These are phyloP conservation scores for Geotrichum siamense DNA, from an alignment of 1,139 yeast species.

Conservation along the genomic window DNA sequence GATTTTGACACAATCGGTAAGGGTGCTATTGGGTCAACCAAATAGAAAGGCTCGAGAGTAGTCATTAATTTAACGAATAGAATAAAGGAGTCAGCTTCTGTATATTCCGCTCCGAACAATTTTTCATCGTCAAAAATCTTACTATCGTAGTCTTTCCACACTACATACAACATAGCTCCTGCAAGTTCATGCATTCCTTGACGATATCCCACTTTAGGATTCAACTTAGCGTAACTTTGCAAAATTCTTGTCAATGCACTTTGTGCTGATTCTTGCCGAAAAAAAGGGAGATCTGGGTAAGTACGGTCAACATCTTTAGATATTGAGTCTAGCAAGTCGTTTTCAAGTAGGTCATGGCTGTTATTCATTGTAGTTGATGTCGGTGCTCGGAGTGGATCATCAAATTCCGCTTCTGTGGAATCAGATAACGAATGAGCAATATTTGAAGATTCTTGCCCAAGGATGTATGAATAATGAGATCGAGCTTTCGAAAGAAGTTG, in stretches of 20 bases:
- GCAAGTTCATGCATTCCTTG: slow-evolving; percentile 59
- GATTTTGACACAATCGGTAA: slow-evolving; percentile 32
- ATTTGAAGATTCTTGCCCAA: background rate
- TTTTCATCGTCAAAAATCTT: slow-evolving; percentile 3
- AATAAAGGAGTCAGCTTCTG: slow-evolving; percentile 31
- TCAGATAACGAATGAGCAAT: background rate
- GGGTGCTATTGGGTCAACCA: slow-evolving; percentile 17
- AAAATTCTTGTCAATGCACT: slow-evolving; percentile 42
- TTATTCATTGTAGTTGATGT: background rate
- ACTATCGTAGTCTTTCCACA: slow-evolving; percentile 21
- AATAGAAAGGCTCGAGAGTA: slow-evolving; percentile 31
- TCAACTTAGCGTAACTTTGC: slow-evolving; percentile 47
- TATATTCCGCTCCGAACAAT: slow-evolving; percentile 12
- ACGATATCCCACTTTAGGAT: slow-evolving; percentile 46
- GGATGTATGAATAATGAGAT: background rate
- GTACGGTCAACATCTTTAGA: slow-evolving; percentile 47
- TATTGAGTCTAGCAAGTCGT: slow-evolving; percentile 27
- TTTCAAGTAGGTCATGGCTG: background rate
- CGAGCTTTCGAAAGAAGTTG: slow-evolving; percentile 7
- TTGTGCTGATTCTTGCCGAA: slow-evolving; percentile 31
- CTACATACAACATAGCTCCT: slow-evolving; percentile 40
- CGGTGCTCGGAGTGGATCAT: slow-evolving; percentile 22
- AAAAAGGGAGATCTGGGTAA: slow-evolving; percentile 52
- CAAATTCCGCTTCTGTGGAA: background rate
- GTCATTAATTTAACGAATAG: slow-evolving; percentile 33